Base-by-base conservation (phyloP, 495 filamentous ascomycete species). In the Aspergillus indologenus region DNA sequence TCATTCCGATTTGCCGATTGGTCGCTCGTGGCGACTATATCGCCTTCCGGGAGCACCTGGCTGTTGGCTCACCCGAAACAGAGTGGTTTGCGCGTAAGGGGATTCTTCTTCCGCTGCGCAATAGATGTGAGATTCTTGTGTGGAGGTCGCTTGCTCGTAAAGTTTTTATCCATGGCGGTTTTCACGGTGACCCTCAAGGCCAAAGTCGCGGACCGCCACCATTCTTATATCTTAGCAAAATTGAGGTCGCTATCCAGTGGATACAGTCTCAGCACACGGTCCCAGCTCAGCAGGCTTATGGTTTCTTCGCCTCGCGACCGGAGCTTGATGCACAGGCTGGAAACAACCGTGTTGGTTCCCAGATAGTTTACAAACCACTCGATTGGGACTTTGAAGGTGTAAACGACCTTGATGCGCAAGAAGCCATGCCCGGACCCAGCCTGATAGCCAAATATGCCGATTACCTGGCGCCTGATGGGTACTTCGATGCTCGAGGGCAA, bases 81-180 rank as follows among this genome's bases (percentile, higher is more conserved):
- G 69, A 76, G 50, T 97, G 90, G 90, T 89, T 96, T 65, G 81
- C 87, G 11, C 77, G 80, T n/a, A 87, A 85, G 61, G 87, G 89
- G 0, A 78, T 96, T 19, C 79, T 94, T 19, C 78, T 96, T 0
- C 81, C 87, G 19, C 75, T 96, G 3, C 75, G 82, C 8, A 87
- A 87, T 66, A 80, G 88, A 45, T 88, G 91, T 45, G 88, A 95
- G 51, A 80, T 90, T 3, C 79, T 96, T 0, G 82, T 96, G 8
- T 96, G 90, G 91, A 85, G 93, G 2, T 89, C 88, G 2, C 80
- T 98, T 19, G 83, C 87, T 14, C 83, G 94, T 9, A 87, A 84
- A 51, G 85, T 87, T 0, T 97, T 93, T 66, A 73, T 91, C 11
- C 75, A 89, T 18, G 74, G 73, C 46, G 83, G 84, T 26, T 75